Base-by-base conservation (phyloP, 2,329 filamentous ascomycete species). In the Lecanicillium sp. region DNA sequence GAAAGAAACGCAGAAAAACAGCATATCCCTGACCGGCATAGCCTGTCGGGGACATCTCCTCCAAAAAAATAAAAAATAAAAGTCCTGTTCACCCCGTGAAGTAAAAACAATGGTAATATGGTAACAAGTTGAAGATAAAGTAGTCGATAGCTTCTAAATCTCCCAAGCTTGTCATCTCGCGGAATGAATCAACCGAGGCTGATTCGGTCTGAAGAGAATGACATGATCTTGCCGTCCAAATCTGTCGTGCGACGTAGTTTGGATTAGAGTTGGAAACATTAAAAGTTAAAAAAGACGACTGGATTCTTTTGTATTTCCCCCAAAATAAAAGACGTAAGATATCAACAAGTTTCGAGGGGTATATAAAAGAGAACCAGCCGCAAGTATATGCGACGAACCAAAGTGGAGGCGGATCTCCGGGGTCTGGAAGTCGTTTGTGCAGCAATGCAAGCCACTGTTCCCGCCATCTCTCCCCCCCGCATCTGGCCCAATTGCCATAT, bases 381-480 rank as follows among this genome's bases (percentile, higher is more conserved):
- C 35, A 27, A 41, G 44, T 43, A 44, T 40, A 49, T 49, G 47
- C 38, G 47, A 49, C 47, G 47, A 49, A 49, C 37, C 44, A 40
- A 36, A 48, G 24, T n/a, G 29, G 43, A 39, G 26, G 26, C 33
- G 38, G 43, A 32, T 38, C 9, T 29, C 5, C 17, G 33, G 43
- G 7, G 26, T 29, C 26, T 29, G 26, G 26, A 12, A 29, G 26
- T 29, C n/a, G n/a, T n/a, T n/a, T n/a, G n/a, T n/a, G n/a, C n/a
- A n/a, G n/a, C n/a, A n/a, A n/a, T n/a, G n/a, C n/a, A n/a, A n/a
- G n/a, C n/a, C n/a, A n/a, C 21, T 27, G 7, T 15, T 17, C 23
- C 14, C 15, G 8, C 17, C 33, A 36, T 11, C 11, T 19, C 8
- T 19, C 37, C 9, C 14, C 11, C 23, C 19, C 37, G 15, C 37